A percentile compares a stretch with the other conserved stretches of the same genome.
Conservation (phyloP, 495 filamentous ascomycete species). For the Penicillium cosmopolitanum region DNA sequence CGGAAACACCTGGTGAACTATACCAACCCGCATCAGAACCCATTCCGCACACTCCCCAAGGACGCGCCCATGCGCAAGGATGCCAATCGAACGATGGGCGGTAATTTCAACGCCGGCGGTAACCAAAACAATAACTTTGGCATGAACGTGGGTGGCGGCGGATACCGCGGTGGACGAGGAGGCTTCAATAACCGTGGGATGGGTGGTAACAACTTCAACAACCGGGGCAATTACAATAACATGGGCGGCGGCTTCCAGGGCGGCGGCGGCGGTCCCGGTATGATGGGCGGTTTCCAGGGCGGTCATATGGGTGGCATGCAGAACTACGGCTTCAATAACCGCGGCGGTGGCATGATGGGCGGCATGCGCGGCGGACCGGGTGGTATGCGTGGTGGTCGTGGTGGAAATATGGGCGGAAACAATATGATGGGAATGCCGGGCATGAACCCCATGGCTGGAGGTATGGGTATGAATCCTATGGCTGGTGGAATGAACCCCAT, state of each 20-base stretch:
- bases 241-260: constrained; percentile 59
- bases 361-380: constrained; percentile 69
- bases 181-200: constrained; percentile 35
- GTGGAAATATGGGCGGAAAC: constrained; percentile 55
- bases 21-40: constrained; percentile 76
- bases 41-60: constrained; percentile 90
- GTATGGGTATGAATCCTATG: constrained; percentile 57
- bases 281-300: constrained; percentile 64
- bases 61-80: constrained; percentile 80
- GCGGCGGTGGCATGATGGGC: constrained; percentile 64
- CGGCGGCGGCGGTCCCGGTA: constrained; percentile 48
- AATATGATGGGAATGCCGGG: constrained; percentile 62
- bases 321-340: constrained; percentile 63
- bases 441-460: constrained; percentile 62
- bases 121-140: constrained; percentile 34
- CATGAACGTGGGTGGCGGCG: constrained; percentile 39
- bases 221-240: constrained; percentile 57
- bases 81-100: constrained; percentile 44
- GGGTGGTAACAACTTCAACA: constrained; percentile 41
- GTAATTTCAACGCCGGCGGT: constrained; percentile 21
- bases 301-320: constrained; percentile 60
- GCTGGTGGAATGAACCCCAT: constrained; percentile 59
- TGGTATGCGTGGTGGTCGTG: constrained; percentile 74
- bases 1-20: constrained; percentile 77
- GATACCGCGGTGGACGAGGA: constrained; percentile 24